Base-by-base conservation (phyloP, 2,329 filamentous ascomycete genomes). In the Fusarium cyanostomum region DNA sequence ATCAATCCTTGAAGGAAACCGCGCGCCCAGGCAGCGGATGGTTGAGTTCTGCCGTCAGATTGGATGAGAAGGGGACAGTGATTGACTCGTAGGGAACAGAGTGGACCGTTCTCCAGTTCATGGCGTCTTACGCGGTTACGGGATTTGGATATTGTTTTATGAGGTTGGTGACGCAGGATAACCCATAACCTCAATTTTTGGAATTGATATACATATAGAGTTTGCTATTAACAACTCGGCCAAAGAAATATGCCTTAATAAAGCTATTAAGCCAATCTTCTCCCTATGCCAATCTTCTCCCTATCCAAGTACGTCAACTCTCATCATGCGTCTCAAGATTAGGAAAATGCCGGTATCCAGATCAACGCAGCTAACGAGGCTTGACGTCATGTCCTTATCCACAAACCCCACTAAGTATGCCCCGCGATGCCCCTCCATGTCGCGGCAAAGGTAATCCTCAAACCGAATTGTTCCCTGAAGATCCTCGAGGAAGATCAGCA, bases 371-470 rank as follows among this genome's bases (percentile, higher is more conserved):
- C 46, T 67, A 67, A 56, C 62, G 49, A 59, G 51, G 49, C 54
- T 67, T 71, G 69, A 71, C 69, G 69, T 71, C 69, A 71, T 59
- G 61, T 54, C 49, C 59, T 18, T 62, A 66, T 64, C 62, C 58
- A 54, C 52, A 39, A 62, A 16, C 53, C 58, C 69, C 68, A 69
- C 66, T 54, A 53, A 62, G 45, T 30, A 48, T 63, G 68, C 70
- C 70, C 70, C 70, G 60, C 70, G 66, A 33, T 71, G 63, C 68
- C 69, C 70, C 70, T 70, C 69, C 64, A 71, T 62, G 64, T 49
- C 52, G 43, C 37, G 31, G 37, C 11, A 34, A 24, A 56, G 37
- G 35, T 33, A 50, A 49, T 41, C 24, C 45, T 56, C 28, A 44
- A 54, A 42, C 53, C 55, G 42, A 49, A 41, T 43, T 53, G 55